Evolutionary conservation across 148 eudicot genomes (phyloP), one percentile per base, ranked within the genome.

Genomic region (Rhododendron molle): DNA sequence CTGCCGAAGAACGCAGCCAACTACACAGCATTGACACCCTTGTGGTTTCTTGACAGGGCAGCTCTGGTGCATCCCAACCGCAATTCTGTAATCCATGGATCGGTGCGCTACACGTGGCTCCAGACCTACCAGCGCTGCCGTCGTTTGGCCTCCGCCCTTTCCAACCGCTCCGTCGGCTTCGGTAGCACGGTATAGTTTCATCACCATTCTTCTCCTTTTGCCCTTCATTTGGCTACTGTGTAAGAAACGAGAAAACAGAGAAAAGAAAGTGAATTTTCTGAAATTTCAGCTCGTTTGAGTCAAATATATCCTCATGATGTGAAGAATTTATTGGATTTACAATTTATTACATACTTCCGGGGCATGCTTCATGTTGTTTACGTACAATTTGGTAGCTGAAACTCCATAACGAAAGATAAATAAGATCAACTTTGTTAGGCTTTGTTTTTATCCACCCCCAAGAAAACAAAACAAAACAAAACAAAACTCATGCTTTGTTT

Each of bases 121-220:
- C 95, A 95, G 54, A 96, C 99, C 84, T 96, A 95, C 86, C 86
- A 80, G 18, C 99, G 99, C 30, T 96, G 97, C 90, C 96, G 99
- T 80, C 94, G 90, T 62, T 87, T 96, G 38, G 98, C 98, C 81
- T 94, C 94, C 81, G 98, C 97, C 58, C 97, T 96, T 77, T 86
- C 88, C 15, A 85, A 78, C 28, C 95, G 85, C 79, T 89, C 91
- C 46, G 81, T 95, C 82, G 90, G 89, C 87, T 84, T 90, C 69
- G 95, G 93, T 40, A 77, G 83, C 81, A 94, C 99, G 91, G 99
- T 96, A 89, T 46, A 1, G 49, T 21, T 20, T 60, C 18, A n/a
- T 46, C 11, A 14, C 16, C 6, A 5, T 5, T 58, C 50, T n/a
- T 83, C 23, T 4, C 6, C 21, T 71, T 5, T 44, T 47, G 7